phyloP scores from a whole-genome alignment of 305 asterid species.

The Nicotiana rustica region DNA sequence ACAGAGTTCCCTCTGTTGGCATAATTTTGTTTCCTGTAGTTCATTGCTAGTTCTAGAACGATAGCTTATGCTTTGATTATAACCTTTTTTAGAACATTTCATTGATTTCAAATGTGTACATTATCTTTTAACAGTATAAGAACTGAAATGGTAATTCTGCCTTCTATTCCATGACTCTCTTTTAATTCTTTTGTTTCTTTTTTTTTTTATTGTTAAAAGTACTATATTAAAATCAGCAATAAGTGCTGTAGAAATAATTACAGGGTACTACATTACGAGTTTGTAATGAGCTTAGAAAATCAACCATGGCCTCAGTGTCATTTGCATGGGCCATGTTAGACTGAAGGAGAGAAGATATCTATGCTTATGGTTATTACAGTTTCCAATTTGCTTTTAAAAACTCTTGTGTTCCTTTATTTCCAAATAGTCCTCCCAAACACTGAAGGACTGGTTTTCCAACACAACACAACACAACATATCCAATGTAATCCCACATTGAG shows the following conservation, averaged over 20 bases:
- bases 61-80: conserved; percentile 11
- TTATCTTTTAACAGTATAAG: conserved; percentile 12
- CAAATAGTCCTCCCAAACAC: neutral
- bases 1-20: conserved; percentile 6
- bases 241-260: neutral
- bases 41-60: conserved; percentile 19
- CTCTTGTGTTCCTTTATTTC: neutral
- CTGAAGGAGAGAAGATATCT: neutral
- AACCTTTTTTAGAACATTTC: neutral
- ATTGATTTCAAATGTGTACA: neutral
- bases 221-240: neutral
- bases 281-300: neutral
- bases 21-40: conserved; percentile 20
- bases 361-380: neutral
- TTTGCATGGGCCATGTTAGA: neutral
- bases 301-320: neutral
- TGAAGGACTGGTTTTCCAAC: neutral
- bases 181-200: neutral
- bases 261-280: neutral
- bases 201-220: neutral
- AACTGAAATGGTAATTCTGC: conserved; percentile 16
- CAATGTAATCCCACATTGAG: too few relatives aligned
- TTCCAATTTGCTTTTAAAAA: neutral
- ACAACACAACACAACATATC: too few relatives aligned
- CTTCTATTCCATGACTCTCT: conserved; percentile 22